A percentile compares a stretch with the other conserved stretches of the same genome.
Evolutionary conservation across 192 early-diverging fungal species (phyloP).

Genomic region (Linnemannia schmuckeri): DNA sequence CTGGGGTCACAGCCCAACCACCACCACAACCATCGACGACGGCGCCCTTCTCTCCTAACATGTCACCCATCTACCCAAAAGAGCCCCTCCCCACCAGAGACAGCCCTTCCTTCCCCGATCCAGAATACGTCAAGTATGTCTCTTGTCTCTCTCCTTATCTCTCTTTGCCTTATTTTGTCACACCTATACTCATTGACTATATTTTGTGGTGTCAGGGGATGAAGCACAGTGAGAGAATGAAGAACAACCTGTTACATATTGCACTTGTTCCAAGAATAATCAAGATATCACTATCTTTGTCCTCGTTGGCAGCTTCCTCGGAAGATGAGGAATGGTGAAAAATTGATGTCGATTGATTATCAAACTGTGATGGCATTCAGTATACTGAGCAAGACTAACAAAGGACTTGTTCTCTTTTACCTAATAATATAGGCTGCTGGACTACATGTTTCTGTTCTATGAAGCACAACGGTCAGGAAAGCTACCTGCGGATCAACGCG

Average conservation of each 20-base stretch:
- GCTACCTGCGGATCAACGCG: slow-evolving; percentile 63
- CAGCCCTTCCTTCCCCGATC: slow-evolving; percentile 41
- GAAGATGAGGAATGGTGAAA: too few relatives aligned
- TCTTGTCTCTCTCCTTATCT: background rate
- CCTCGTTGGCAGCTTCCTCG: too few relatives aligned
- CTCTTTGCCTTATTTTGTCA: background rate
- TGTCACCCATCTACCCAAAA: slow-evolving; percentile 11
- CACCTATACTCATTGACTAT: too few relatives aligned
- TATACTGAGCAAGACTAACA: too few relatives aligned
- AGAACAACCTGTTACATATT: background rate
- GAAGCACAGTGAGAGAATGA: background rate
- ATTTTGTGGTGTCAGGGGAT: background rate
- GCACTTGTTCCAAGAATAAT: background rate
- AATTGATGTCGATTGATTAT: too few relatives aligned
- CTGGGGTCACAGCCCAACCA: background rate
- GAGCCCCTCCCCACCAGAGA: background rate
- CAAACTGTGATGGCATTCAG: too few relatives aligned
- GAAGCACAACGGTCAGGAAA: slow-evolving; percentile 69
- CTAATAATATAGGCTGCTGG: slow-evolving; percentile 38
- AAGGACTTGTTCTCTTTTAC: too few relatives aligned
- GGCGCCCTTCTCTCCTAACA: slow-evolving; percentile 8
- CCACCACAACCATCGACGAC: background rate
- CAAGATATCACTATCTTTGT: background rate
- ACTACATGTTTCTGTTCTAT: slow-evolving; percentile 65
- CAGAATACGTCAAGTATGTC: slow-evolving; percentile 56